Percentiles rank a stretch among this genome's conserved stretches.
These are phyloP conservation scores for Pestalotiopsis sp. DNA, from an alignment of 2,329 filamentous ascomycete genomes.

Conservation along the genomic window DNA sequence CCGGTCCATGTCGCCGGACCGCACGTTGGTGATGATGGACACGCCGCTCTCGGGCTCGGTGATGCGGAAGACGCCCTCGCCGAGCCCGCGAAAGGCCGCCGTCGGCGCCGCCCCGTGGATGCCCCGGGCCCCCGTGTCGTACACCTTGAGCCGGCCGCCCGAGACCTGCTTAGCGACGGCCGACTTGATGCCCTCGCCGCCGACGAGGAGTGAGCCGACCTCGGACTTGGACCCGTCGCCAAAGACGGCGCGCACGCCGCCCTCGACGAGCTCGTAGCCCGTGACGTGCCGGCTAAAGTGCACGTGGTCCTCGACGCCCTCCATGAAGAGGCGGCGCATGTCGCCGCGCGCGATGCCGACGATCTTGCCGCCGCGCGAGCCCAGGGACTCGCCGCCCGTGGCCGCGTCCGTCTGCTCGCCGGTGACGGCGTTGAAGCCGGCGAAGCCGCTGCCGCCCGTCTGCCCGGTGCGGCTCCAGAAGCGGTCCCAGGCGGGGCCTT, in stretches of 20 bases:
- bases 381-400: constrained; percentile 39
- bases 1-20: constrained; percentile 61
- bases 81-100: constrained; percentile 61
- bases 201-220: constrained; percentile 62
- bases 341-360: constrained; percentile 66
- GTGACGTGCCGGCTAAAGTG: constrained; percentile 59
- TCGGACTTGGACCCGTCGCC: constrained; percentile 61
- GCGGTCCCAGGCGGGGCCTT: constrained; percentile 45
- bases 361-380: constrained; percentile 58
- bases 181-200: constrained; percentile 66
- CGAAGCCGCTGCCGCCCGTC: constrained; percentile 59
- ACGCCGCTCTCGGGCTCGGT: constrained; percentile 50
- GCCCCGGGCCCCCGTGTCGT: constrained; percentile 64
- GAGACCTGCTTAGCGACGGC: constrained; percentile 63
- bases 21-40: constrained; percentile 66
- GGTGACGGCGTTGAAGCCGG: constrained; percentile 53
- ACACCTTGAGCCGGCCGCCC: constrained; percentile 59
- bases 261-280: constrained; percentile 58
- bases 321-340: constrained; percentile 62
- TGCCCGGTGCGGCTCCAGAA: constrained; percentile 65
- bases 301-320: constrained; percentile 57
- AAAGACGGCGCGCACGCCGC: constrained; percentile 61
- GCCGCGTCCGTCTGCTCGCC: constrained; percentile 38
- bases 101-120: constrained; percentile 69
- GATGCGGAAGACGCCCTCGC: constrained; percentile 65